Conservation (phyloP, 495 filamentous ascomycete species). For the Parathielavia appendiculata region DNA sequence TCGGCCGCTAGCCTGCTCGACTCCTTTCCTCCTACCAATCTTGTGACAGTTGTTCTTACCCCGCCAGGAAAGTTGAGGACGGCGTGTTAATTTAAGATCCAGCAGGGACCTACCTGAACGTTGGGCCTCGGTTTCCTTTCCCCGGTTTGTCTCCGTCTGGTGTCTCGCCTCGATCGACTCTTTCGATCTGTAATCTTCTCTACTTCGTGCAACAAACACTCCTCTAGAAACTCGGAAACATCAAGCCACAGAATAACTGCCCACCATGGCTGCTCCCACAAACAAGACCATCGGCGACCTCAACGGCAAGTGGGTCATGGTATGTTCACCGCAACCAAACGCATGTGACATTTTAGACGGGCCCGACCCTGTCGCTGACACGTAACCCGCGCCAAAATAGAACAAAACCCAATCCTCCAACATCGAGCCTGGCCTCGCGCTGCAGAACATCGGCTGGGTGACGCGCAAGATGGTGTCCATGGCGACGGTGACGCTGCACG, state of each 20-base stretch:
- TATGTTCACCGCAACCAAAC: constrained; percentile 36
- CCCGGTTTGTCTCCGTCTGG: neutral
- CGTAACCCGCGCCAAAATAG: constrained; percentile 37
- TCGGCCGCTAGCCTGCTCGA: constrained; percentile 8
- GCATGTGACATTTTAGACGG: neutral
- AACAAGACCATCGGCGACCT: constrained; percentile 67
- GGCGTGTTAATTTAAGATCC: constrained; percentile 9
- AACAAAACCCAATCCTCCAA: constrained; percentile 74
- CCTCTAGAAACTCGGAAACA: neutral
- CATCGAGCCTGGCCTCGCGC: constrained; percentile 63
- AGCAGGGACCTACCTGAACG: neutral
- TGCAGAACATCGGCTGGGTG: constrained; percentile 83
- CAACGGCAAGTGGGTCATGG: constrained; percentile 74
- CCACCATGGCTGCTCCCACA: constrained; percentile 76
- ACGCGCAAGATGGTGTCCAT: constrained; percentile 68
- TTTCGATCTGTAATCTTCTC: neutral
- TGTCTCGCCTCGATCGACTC: neutral
- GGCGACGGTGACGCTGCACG: constrained; percentile 65
- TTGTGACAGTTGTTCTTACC: constrained; percentile 3
- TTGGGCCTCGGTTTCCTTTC: too few species aligned
- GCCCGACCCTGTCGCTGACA: neutral
- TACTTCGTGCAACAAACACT: neutral
- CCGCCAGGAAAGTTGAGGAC: neutral
- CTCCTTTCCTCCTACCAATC: neutral
- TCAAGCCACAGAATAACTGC: neutral